Evolutionary conservation across 2,329 filamentous ascomycete species (phyloP), one percentile per base, ranked within the genome.

Genomic region (Neophaeococcomyces aloes): DNA sequence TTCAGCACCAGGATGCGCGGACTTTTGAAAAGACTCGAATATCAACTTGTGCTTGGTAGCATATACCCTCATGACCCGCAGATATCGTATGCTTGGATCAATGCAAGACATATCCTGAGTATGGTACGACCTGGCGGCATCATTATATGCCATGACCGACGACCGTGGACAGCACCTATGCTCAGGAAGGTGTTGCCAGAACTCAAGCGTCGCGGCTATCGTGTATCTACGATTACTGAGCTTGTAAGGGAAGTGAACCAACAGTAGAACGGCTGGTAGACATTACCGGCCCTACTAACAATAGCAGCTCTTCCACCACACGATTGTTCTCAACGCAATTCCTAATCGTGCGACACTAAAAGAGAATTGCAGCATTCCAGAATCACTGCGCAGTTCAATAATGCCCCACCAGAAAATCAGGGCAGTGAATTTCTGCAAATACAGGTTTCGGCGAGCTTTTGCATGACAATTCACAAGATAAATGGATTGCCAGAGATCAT

Each of bases 21-120:
- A 27, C 59, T 81, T 29, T 63, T 86, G 6, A 64, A 65, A 27
- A 68, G 64, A 40, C 59, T 86, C 48, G 80, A 79, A 3, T 88
- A 86, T 61, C 69, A 72, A 38, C 69, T 91, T 40, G 81, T 87
- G n/a, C 66, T 94, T 30, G 87, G 87, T 2, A 80, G 79, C 61
- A 79, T 94, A 31, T 94, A 93, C 63, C 87, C 87, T 4, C 86
- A 94, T 65, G 87, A 94, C 65, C 79, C 87, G n/a, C 86, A 93
- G 69, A 81, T 94, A 46, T 69, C 69, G 7, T 80, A 75, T 56
- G 72, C 76, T 53, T 66, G 68, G 50, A 53, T 87, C 41, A 94
- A 94, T 63, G 81, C 84, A 6, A 70, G 68, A 52, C 86, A 94
- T 65, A 76, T 94, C 3, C 61, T 94, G 53, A 86, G 83, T 64